Percentiles rank a stretch among this genome's conserved stretches.
phyloP scores from a whole-genome alignment of 306 rosid genomes.

The Vicia sativa region DNA sequence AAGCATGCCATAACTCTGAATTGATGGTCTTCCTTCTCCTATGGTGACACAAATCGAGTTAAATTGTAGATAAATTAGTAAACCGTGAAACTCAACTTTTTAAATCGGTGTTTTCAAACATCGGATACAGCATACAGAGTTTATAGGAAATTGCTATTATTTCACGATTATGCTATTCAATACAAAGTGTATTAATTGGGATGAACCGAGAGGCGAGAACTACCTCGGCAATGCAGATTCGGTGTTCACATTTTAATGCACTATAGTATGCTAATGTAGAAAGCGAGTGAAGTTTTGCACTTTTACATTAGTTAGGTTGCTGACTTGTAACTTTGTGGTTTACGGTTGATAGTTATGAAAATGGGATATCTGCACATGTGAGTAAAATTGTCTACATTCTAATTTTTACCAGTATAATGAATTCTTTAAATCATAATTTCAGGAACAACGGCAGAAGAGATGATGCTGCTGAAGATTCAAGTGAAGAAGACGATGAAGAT shows the following conservation, averaged over 20 bases:
- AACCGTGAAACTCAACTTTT: no score
- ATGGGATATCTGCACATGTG: not conserved
- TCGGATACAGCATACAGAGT: no score
- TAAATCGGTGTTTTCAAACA: no score
- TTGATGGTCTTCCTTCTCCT: no score
- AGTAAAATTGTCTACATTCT: not conserved
- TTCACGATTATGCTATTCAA: no score
- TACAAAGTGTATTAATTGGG: not conserved
- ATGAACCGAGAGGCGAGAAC: not conserved
- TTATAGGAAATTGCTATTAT: no score
- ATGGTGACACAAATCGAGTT: no score
- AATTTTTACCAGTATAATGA: constrained; percentile 14
- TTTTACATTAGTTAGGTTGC: not conserved
- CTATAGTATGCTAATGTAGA: constrained; percentile 12
- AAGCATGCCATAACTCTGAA: no score
- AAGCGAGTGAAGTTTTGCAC: constrained; percentile 13
- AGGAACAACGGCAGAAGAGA: constrained; percentile 89
- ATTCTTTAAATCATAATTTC: constrained; percentile 34
- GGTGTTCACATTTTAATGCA: constrained; percentile 20
- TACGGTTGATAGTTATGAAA: constrained; percentile 21
- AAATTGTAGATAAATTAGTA: no score
- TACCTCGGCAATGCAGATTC: constrained; percentile 17
- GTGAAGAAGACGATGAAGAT: constrained; percentile 75
- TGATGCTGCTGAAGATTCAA: constrained; percentile 68
- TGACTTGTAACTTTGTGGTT: constrained; percentile 21